These are phyloP conservation scores for Corymbia citriodora DNA, from an alignment of 441 rosid genomes.

Conservation along the genomic window DNA sequence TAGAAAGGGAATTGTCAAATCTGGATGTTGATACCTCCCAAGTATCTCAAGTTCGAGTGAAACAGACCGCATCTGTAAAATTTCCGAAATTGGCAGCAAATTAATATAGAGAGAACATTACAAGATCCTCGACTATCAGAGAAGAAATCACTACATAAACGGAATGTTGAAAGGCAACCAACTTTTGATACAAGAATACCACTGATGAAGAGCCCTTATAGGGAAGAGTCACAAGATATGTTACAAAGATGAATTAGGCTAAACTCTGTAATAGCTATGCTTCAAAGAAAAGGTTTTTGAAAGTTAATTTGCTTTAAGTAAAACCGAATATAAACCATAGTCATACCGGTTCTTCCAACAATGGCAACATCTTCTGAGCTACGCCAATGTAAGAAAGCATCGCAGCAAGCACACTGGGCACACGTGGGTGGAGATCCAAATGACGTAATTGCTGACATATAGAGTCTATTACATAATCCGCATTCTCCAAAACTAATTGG, in stretches of 20 bases:
- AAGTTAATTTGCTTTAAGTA: not conserved
- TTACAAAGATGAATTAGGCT: not conserved
- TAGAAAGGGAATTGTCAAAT: conserved; percentile 75
- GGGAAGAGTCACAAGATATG: not conserved
- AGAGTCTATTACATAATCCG: conserved; percentile 89
- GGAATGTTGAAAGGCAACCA: not conserved
- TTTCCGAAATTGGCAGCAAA: not conserved
- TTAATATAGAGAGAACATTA: not conserved
- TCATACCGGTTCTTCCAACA: conserved; percentile 91
- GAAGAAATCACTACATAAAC: not conserved
- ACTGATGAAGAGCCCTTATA: not conserved
- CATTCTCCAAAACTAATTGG: conserved; percentile 83
- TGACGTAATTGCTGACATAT: conserved; percentile 87
- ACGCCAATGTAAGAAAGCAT: conserved; percentile 94
- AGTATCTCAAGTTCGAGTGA: conserved; percentile 90
- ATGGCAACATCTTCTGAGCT: conserved; percentile 71
- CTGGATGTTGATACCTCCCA: conserved; percentile 90
- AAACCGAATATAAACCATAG: not conserved
- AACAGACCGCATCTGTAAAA: conserved; percentile 72
- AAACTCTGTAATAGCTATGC: not conserved
- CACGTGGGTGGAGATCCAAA: conserved; percentile 83
- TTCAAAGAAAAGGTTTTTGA: not conserved
- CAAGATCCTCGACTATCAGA: not conserved
- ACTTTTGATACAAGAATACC: not conserved
- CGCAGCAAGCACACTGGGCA: conserved; percentile 93